Evolutionary conservation across 2,329 filamentous ascomycete species (phyloP).

Genomic region (Cladosporium halotolerans): DNA sequence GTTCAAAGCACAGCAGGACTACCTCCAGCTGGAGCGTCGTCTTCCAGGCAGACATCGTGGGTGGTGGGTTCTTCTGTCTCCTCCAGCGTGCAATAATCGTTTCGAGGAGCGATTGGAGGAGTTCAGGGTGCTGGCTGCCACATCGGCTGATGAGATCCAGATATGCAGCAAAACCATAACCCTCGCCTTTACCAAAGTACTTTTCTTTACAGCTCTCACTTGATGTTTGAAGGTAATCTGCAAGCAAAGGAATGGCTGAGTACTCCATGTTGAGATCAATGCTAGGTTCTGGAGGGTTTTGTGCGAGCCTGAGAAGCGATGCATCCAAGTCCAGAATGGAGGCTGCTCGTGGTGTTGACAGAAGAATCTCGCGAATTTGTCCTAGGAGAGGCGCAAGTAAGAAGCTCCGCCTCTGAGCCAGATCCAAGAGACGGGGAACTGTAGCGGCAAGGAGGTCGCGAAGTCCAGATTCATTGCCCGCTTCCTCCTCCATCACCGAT

Average conservation of each 20-base stretch:
- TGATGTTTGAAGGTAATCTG: conserved; percentile 25
- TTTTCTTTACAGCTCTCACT: conserved; percentile 29
- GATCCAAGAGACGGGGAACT: conserved; percentile 15
- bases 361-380: conserved; percentile 20
- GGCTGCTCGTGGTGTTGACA: conserved; percentile 24
- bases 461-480: not conserved
- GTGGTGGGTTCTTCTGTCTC: conserved; percentile 37
- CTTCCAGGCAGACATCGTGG: conserved; percentile 44
- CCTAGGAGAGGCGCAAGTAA: conserved; percentile 25
- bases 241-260: conserved; percentile 29
- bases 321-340: conserved; percentile 33
- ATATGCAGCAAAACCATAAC: conserved; percentile 39
- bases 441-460: conserved; percentile 7
- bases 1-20: conserved; percentile 39
- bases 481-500: conserved; percentile 12
- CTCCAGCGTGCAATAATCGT: conserved; percentile 32
- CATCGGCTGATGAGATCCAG: conserved; percentile 41
- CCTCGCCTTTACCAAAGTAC: conserved; percentile 41
- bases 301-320: conserved; percentile 34
- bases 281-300: conserved; percentile 36
- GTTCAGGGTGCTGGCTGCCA: conserved; percentile 15
- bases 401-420: conserved; percentile 27
- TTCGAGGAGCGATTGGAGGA: conserved; percentile 30
- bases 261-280: conserved; percentile 43
- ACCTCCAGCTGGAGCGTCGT: conserved; percentile 43